Evolutionary conservation across 1,284 basidiomycete genomes (phyloP).

Genomic region (Leccinum griseonigrum): DNA sequence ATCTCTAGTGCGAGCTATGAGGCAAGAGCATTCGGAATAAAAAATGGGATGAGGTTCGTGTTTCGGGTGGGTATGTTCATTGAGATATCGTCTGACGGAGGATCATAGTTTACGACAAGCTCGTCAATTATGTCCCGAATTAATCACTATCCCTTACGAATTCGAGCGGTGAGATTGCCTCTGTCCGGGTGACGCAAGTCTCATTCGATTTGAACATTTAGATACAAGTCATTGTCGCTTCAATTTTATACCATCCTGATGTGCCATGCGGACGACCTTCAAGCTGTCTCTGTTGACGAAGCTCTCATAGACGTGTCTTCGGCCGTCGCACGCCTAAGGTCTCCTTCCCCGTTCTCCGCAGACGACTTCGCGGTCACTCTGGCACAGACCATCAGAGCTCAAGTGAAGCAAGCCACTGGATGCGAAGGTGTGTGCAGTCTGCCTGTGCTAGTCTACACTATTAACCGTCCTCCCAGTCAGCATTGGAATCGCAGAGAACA

Average conservation of each 20-base stretch:
- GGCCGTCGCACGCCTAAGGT: slow-evolving; percentile 50
- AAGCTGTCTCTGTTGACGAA: slow-evolving; percentile 96
- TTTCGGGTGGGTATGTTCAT: neutral
- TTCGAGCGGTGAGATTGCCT: slow-evolving; percentile 58
- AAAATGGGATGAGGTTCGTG: slow-evolving; percentile 88
- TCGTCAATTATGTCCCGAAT: slow-evolving; percentile 68
- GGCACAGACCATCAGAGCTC: slow-evolving; percentile 77
- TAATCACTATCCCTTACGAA: slow-evolving; percentile 89
- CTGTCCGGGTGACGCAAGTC: neutral
- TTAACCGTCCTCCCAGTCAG: slow-evolving; percentile 53
- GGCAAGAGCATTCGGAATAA: slow-evolving; percentile 83
- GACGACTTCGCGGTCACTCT: slow-evolving; percentile 66
- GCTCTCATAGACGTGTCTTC: slow-evolving; percentile 88
- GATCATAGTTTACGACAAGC: slow-evolving; percentile 75
- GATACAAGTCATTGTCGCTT: slow-evolving; percentile 80
- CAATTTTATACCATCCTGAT: slow-evolving; percentile 93
- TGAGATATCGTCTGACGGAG: neutral
- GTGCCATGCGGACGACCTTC: slow-evolving; percentile 84
- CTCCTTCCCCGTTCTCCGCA: slow-evolving; percentile 28
- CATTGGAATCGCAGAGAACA: slow-evolving; percentile 90
- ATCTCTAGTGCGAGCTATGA: slow-evolving; percentile 96
- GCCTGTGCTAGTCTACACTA: neutral
- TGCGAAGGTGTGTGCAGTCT: slow-evolving; percentile 67
- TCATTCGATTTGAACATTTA: slow-evolving; percentile 32
- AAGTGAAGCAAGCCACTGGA: slow-evolving; percentile 73